A percentile compares a stretch with the other conserved stretches of the same genome.
Evolutionary conservation across 2,329 filamentous ascomycete genomes (phyloP).

Genomic region (Cytospora schulzeri): DNA sequence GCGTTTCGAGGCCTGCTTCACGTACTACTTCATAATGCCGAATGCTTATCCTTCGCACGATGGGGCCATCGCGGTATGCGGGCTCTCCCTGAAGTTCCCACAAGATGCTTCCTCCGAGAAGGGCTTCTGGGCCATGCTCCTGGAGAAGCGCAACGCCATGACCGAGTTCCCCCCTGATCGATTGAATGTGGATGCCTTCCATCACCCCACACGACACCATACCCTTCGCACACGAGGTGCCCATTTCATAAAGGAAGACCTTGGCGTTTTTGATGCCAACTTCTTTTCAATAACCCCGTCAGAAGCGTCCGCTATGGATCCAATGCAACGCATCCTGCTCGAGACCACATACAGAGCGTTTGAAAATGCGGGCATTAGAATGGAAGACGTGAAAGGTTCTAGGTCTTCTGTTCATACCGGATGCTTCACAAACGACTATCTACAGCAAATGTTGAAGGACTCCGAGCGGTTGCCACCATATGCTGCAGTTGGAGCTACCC

Average conservation of each 20-base stretch:
- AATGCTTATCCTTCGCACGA: too few relatives aligned
- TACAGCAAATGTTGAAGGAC: conserved; percentile 36
- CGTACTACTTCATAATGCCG: too few relatives aligned
- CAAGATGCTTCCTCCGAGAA: conserved; percentile 36
- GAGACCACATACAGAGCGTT: conserved; percentile 40
- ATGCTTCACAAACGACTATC: conserved; percentile 42
- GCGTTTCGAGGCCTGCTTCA: too few relatives aligned
- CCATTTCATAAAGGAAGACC: conserved; percentile 40
- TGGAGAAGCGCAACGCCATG: conserved; percentile 36
- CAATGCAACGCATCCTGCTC: conserved; percentile 39
- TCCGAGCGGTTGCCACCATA: conserved; percentile 36
- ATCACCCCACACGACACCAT: conserved; percentile 63
- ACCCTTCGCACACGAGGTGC: conserved; percentile 27
- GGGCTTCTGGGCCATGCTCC: conserved; percentile 39
- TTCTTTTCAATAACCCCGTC: conserved; percentile 42
- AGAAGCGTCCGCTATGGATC: conserved; percentile 42
- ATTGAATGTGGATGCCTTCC: conserved; percentile 68
- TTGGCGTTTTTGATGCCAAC: conserved; percentile 40
- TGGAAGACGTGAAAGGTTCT: conserved; percentile 35
- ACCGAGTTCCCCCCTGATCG: conserved; percentile 52
- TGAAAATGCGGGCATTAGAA: conserved; percentile 41
- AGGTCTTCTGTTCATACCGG: conserved; percentile 42
- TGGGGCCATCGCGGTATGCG: conserved; percentile 38
- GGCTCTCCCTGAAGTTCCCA: conserved; percentile 42
- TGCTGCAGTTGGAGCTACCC: conserved; percentile 3